phyloP scores from a whole-genome alignment of 208 protist species.

The Leishmania gerbilli region DNA sequence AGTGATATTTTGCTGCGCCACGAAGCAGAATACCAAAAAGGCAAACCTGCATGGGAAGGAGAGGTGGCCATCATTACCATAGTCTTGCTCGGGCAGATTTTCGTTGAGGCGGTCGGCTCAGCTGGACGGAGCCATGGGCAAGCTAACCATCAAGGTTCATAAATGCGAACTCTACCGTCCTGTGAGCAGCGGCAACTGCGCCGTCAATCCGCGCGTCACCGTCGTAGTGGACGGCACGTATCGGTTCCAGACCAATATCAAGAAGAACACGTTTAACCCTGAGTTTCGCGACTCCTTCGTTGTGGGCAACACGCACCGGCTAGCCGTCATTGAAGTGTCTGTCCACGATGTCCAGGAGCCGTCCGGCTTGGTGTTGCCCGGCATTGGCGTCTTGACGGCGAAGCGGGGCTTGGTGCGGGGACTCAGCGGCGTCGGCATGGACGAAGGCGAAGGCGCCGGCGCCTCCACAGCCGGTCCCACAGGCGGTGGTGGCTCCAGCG shows the following conservation, averaged over 20 bases:
- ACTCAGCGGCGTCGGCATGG: slow-evolving; percentile 1
- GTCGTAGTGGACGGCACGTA: slow-evolving; percentile 73
- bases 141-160: slow-evolving; percentile 62
- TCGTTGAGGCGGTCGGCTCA: background rate
- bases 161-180: slow-evolving; percentile 45
- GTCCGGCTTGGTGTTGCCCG: slow-evolving; percentile 31
- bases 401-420: slow-evolving; percentile 26
- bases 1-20: background rate
- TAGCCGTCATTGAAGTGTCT: slow-evolving; percentile 69
- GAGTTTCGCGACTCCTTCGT: slow-evolving; percentile 71
- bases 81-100: background rate
- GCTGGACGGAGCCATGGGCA: slow-evolving; percentile 43
- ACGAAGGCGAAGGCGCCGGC: slow-evolving; percentile 11
- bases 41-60: background rate
- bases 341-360: slow-evolving; percentile 58
- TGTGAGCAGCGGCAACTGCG: slow-evolving; percentile 27
- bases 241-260: slow-evolving; percentile 60
- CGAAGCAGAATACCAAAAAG: no score
- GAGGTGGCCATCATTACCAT: background rate
- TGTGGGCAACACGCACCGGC: slow-evolving; percentile 78
- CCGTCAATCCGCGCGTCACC: slow-evolving; percentile 52
- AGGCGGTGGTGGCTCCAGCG: background rate
- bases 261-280: slow-evolving; percentile 42
- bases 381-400: slow-evolving; percentile 25
- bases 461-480: background rate